These are phyloP conservation scores for Crucibulum parvulum DNA, from an alignment of 1,284 basidiomycete species.

Conservation along the genomic window DNA sequence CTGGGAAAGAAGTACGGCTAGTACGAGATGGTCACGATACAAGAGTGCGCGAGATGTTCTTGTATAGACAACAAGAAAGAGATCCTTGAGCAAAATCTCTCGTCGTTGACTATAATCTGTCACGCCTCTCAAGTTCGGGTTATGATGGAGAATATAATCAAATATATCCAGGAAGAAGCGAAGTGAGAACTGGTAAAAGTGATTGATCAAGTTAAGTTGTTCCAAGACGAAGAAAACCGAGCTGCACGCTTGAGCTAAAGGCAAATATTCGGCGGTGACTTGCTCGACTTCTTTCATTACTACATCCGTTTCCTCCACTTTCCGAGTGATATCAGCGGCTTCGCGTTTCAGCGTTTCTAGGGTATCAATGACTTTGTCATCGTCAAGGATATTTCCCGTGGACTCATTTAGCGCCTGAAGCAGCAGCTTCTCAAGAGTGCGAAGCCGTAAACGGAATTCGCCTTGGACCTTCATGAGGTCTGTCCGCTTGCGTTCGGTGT, in stretches of 20 bases:
- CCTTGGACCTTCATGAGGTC: slow-evolving; percentile 99
- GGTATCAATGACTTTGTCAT: slow-evolving; percentile 99
- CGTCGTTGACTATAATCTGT: slow-evolving; percentile 80
- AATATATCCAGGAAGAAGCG: slow-evolving; percentile 99
- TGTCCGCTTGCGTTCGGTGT: slow-evolving; percentile 96
- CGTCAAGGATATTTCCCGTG: slow-evolving; percentile 96
- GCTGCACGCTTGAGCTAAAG: slow-evolving; percentile 96
- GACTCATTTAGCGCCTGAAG: slow-evolving; percentile 98
- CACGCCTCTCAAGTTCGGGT: slow-evolving; percentile 86
- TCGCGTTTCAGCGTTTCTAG: slow-evolving; percentile 97
- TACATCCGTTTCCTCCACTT: slow-evolving; percentile 97
- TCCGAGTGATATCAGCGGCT: slow-evolving; percentile 94
- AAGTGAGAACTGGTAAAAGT: slow-evolving; percentile 99
- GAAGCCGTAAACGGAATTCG: slow-evolving; percentile 93
- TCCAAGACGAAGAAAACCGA: slow-evolving; percentile 98
- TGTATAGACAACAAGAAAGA: slow-evolving; percentile 91
- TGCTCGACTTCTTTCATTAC: slow-evolving; percentile 97
- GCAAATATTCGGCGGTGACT: slow-evolving; percentile 94
- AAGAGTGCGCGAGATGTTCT: slow-evolving; percentile 92
- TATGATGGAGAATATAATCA: slow-evolving; percentile 91
- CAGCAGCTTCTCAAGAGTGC: slow-evolving; percentile 93
- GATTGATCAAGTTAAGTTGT: slow-evolving; percentile 92
- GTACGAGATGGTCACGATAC: slow-evolving; percentile 91
- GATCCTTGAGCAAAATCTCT: slow-evolving; percentile 86
- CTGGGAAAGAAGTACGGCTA: slow-evolving; percentile 91